These are phyloP conservation scores for Paraglomus occultum DNA, from an alignment of 192 early-diverging fungal genomes.

Conservation along the genomic window DNA sequence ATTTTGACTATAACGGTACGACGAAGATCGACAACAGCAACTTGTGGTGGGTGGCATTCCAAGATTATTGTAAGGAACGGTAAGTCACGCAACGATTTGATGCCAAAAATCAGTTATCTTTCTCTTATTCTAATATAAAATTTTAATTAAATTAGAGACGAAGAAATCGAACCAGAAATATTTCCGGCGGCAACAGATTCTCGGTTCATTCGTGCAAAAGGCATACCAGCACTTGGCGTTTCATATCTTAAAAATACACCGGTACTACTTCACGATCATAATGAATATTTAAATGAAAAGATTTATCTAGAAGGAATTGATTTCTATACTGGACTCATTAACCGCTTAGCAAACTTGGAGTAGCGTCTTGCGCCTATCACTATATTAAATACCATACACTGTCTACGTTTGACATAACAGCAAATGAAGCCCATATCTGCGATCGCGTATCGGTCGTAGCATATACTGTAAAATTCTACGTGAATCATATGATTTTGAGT, in stretches of 20 bases:
- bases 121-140: neutral
- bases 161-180: slow-evolving; percentile 67
- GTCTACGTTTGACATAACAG: too few species aligned
- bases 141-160: slow-evolving; percentile 29
- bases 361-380: too few species aligned
- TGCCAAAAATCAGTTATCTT: neutral
- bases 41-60: slow-evolving; percentile 67
- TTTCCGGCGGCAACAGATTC: slow-evolving; percentile 87
- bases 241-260: slow-evolving; percentile 79
- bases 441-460: too few species aligned
- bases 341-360: slow-evolving; percentile 48
- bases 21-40: slow-evolving; percentile 58
- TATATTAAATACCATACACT: too few species aligned
- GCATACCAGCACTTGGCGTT: slow-evolving; percentile 80
- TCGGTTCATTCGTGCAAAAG: slow-evolving; percentile 69
- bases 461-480: too few species aligned
- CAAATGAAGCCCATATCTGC: too few species aligned
- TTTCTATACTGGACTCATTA: slow-evolving; percentile 68
- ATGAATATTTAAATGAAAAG: slow-evolving; percentile 80
- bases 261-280: slow-evolving; percentile 80
- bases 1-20: slow-evolving; percentile 57
- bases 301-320: slow-evolving; percentile 69
- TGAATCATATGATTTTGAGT: too few species aligned
- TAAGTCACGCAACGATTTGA: slow-evolving; percentile 16
- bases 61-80: slow-evolving; percentile 50